phyloP scores from a whole-genome alignment of 1,284 basidiomycete genomes.

The Leccinum discolor region DNA sequence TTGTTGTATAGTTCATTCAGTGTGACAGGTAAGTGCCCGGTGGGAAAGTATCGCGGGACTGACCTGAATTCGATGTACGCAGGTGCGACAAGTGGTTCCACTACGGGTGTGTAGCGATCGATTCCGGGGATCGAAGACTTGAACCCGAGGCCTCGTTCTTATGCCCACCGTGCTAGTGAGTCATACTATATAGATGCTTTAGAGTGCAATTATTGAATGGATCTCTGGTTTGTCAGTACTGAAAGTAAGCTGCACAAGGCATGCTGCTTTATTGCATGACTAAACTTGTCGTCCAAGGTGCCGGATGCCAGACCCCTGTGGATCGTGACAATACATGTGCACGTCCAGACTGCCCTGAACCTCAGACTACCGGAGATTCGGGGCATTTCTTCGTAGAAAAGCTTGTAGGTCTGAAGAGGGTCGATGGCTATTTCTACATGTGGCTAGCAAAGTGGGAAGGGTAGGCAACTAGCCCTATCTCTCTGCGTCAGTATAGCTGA shows the following conservation, averaged over 20 bases:
- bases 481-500: not conserved
- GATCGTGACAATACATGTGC: constrained; percentile 15
- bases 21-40: constrained; percentile 30
- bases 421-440: constrained; percentile 13
- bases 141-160: constrained; percentile 21
- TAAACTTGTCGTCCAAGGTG: constrained; percentile 8
- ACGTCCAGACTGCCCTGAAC: constrained; percentile 27
- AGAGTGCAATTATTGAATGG: constrained; percentile 4
- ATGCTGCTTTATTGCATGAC: not conserved
- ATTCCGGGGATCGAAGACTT: constrained; percentile 27
- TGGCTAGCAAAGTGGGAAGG: constrained; percentile 41
- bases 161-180: constrained; percentile 34
- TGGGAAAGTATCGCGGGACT: not conserved
- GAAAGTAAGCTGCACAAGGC: constrained; percentile 13
- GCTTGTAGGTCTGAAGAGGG: constrained; percentile 32
- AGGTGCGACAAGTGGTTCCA: constrained; percentile 40
- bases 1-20: constrained; percentile 27
- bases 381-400: constrained; percentile 32
- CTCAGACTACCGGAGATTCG: constrained; percentile 3
- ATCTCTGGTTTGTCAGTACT: constrained; percentile 6
- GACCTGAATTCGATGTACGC: not conserved
- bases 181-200: not conserved
- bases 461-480: constrained; percentile 18
- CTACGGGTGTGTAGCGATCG: constrained; percentile 33
- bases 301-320: constrained; percentile 9